Conservation (phyloP, 225 moss, liverwort and hornwort species). For the Pseudoscleropodium purum region DNA sequence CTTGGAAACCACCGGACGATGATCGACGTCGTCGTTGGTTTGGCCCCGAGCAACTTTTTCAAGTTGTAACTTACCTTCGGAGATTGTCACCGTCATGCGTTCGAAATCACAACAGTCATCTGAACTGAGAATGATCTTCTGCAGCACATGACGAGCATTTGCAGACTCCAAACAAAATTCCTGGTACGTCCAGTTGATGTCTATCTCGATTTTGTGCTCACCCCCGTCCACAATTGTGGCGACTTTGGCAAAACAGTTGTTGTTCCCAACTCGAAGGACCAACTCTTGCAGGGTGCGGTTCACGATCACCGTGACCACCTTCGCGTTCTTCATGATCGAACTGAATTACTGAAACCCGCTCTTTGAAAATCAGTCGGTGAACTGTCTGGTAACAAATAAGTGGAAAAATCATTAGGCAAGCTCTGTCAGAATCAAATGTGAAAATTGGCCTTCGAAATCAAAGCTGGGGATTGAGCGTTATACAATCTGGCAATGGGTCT, state of each 20-base stretch:
- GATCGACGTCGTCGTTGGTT: background rate
- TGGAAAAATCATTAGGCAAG: background rate
- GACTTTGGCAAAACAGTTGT: background rate
- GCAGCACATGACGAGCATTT: background rate
- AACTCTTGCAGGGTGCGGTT: background rate
- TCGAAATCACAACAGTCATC: constrained; percentile 15
- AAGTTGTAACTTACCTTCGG: background rate
- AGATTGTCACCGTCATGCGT: background rate
- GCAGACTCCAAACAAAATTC: constrained; percentile 5
- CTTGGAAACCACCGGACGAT: background rate
- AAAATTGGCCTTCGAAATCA: background rate
- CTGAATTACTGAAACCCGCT: background rate
- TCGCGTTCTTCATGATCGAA: background rate
- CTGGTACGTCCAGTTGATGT: constrained; percentile 22
- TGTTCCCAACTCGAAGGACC: background rate
- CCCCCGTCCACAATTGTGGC: background rate
- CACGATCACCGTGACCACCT: background rate
- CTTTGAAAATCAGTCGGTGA: background rate
- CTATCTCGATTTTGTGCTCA: constrained; percentile 5
- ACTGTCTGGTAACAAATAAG: background rate
- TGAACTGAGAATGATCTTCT: background rate
- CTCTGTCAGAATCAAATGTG: background rate
- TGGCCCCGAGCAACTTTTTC: background rate
- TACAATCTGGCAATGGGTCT: too few species aligned
- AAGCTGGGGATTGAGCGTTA: background rate